phyloP scores from a whole-genome alignment of 2,329 filamentous ascomycete species.

The Colletotrichum musicola region DNA sequence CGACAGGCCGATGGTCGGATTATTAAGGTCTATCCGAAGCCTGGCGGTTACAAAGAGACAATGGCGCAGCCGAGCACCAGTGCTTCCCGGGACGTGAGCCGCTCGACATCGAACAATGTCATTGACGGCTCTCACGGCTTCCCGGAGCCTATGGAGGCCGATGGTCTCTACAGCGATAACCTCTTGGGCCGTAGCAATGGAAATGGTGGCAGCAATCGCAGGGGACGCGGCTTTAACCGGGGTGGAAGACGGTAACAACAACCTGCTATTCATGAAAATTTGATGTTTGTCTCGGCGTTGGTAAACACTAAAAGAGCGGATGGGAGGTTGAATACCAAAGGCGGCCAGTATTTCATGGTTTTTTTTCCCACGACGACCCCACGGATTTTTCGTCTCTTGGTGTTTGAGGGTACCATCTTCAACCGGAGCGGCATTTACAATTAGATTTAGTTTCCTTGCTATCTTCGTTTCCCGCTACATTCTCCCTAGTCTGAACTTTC shows the following conservation, averaged over 20 bases:
- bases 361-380: not conserved
- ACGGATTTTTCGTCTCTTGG: not conserved
- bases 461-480: no score
- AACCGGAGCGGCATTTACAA: not conserved
- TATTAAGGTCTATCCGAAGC: constrained; percentile 79
- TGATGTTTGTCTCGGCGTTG: constrained; percentile 20
- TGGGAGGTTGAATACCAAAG: constrained; percentile 20
- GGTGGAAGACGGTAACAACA: constrained; percentile 19
- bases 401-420: not conserved
- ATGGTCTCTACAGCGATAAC: constrained; percentile 66
- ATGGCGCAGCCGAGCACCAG: constrained; percentile 46
- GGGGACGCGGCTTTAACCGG: constrained; percentile 41
- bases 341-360: not conserved
- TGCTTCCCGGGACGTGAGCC: constrained; percentile 46
- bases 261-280: not conserved
- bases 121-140: constrained; percentile 69
- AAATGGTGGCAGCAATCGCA: constrained; percentile 34
- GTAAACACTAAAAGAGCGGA: constrained; percentile 17
- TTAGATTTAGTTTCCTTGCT: not conserved
- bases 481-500: no score
- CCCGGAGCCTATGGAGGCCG: constrained; percentile 60
- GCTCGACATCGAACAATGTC: constrained; percentile 52
- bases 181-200: constrained; percentile 45
- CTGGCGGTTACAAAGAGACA: constrained; percentile 55
- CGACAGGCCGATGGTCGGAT: constrained; percentile 78